phyloP scores from a whole-genome alignment of 1,284 basidiomycete species.

The Sphagnurus paluster region DNA sequence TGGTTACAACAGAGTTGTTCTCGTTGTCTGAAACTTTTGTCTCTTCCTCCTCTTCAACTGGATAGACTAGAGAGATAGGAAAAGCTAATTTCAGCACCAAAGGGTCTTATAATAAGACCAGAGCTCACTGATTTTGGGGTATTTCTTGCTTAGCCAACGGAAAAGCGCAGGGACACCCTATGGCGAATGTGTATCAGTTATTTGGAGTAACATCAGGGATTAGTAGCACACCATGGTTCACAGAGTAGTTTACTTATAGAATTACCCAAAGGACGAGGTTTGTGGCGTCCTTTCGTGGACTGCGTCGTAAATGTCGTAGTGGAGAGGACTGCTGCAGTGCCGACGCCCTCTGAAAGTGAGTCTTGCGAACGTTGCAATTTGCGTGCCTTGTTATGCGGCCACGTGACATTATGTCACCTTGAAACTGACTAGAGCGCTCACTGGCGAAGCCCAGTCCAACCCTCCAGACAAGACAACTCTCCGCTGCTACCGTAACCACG shows the following conservation, averaged over 20 bases:
- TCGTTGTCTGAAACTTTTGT: slow-evolving; percentile 65
- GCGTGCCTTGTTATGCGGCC: slow-evolving; percentile 5
- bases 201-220: neutral
- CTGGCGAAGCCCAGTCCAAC: too few species aligned
- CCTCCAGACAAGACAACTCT: too few species aligned
- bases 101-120: neutral
- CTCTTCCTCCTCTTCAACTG: slow-evolving; percentile 84
- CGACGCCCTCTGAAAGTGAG: neutral
- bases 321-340: neutral
- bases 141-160: slow-evolving; percentile 95
- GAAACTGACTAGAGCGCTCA: slow-evolving; percentile 15
- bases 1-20: slow-evolving; percentile 65
- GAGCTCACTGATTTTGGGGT: slow-evolving; percentile 86
- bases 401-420: slow-evolving; percentile 18
- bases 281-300: neutral
- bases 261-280: neutral
- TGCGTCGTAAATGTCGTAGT: slow-evolving; percentile 2
- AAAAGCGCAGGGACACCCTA: slow-evolving; percentile 95
- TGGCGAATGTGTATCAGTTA: slow-evolving; percentile 3
- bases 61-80: slow-evolving; percentile 49
- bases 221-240: slow-evolving; percentile 16
- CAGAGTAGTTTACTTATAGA: neutral
- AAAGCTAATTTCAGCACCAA: slow-evolving; percentile 1
- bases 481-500: too few species aligned
- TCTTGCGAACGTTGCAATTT: neutral